Evolutionary conservation across 2,329 filamentous ascomycete species (phyloP), one percentile per base, ranked within the genome.

Genomic region (Celoporthe dispersa): DNA sequence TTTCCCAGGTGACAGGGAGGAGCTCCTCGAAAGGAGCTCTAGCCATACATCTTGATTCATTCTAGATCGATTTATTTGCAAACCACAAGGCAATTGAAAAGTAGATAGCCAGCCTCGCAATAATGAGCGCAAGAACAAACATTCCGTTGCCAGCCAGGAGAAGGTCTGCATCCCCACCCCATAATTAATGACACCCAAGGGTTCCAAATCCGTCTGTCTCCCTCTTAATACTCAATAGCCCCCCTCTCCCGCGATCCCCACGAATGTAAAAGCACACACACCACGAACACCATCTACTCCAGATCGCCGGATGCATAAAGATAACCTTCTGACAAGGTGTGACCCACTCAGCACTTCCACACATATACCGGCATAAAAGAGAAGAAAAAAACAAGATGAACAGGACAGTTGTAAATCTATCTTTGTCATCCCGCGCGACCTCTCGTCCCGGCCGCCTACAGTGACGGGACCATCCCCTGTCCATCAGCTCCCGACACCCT

Each of bases 341-440:
- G 31, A 33, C 37, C 11, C 57, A 8, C 31, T 3, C 6, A 28
- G 28, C 28, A 37, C 12, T 37, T 14, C 37, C 33, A 33, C 19
- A 1, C 33, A n/a, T n/a, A 4, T 33, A 5, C 19, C 44, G 2
- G 5, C 16, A 8, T 16, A 22, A 9, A 9, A 48, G 9, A 16
- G 3, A 44, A 44, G 41, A 44, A 22, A 48, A n/a, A 48, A 48
- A 33, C 22, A 60, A 60, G 33, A 60, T 37, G 19, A 31, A 37
- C 33, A 60, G 44, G 19, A n/a, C 2, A 16, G 6, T 48, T 9
- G 6, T n/a, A 35, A 33, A 31, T 57, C 53, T 57, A 57, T 57
- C 53, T 57, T 57, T 57, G 53, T 57, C 53, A 31, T 57, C 51
- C n/a, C 51, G 53, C 53, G 14, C 25, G 53, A 31, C 53, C 53